Evolutionary conservation across 495 filamentous ascomycete genomes (phyloP), one percentile per base, ranked within the genome.

Genomic region (Hypomontagnella monticulosa): DNA sequence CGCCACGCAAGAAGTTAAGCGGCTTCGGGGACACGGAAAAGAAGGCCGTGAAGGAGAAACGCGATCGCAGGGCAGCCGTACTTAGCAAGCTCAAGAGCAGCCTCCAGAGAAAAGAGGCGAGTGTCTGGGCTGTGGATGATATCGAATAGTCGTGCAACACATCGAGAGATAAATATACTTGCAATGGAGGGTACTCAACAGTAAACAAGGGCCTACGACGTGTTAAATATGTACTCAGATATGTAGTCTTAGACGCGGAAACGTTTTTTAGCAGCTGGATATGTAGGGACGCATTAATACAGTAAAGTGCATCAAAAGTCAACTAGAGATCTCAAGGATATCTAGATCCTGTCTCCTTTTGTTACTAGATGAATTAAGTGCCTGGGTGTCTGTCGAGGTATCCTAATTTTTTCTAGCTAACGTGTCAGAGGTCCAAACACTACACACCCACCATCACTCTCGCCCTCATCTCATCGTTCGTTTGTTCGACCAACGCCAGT

Each of bases 1-100:
- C 74, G 67, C 77, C 80, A 69, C 73, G 76, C 74, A 88, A 79
- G 84, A 93, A 75, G 78, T 71, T 76, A 59, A 83, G 67, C 72
- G 80, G 70, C 82, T 88, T 83, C 49, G 80, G 67, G 15, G 70
- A 79, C 18, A 75, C 76, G 38, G 84, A 86, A 73, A 85, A 80
- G 75, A 71, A 63, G 57, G 72, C 71, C 14, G 55, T 84, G 18
- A 85, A 82, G 71, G 79, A 78, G 23, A 90, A 85, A 67, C 72
- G 76, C 32, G 75, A 80, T 61, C 84, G 80, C 64, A 80, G 87
- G 55, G 82, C 81, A 63, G 82, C 79, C 12, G 74, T 90, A 44
- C 75, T 86, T 34, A 81, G 71, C 32, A 75, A 72, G 62, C 61
- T 83, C 44, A 75, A 62, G 65, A 55, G 48, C 30, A 76, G 75